A percentile compares a stretch with the other conserved stretches of the same genome.
Conservation (phyloP, 768 basidiomycete genomes). For the Plicaturopsis crispa region DNA sequence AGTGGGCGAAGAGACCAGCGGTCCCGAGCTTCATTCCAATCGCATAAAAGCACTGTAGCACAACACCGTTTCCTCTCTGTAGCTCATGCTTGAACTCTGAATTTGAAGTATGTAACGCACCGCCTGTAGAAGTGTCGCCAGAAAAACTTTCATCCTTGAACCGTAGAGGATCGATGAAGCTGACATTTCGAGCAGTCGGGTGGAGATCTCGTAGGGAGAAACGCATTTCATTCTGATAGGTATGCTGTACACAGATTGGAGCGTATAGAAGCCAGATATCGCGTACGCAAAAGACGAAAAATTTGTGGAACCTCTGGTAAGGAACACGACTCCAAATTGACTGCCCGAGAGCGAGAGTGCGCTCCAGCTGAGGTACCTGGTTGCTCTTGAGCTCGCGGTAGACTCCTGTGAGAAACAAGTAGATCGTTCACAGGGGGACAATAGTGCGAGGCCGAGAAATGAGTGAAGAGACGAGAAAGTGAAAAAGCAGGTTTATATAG, state of each 20-base stretch:
- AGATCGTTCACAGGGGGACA: slow-evolving; percentile 26
- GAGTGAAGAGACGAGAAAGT: slow-evolving; percentile 15
- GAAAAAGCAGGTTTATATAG: not conserved
- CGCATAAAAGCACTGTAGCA: too few species aligned
- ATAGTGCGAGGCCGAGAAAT: slow-evolving; percentile 30
- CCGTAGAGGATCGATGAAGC: too few species aligned
- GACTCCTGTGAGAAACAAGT: slow-evolving; percentile 26
- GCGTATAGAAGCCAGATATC: too few species aligned
- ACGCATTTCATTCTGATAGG: too few species aligned
- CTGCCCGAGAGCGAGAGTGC: slow-evolving; percentile 15
- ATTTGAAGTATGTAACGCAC: too few species aligned
- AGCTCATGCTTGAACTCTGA: too few species aligned
- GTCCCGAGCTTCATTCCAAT: slow-evolving; percentile 31
- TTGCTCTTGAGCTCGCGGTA: slow-evolving; percentile 28
- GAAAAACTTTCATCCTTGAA: too few species aligned
- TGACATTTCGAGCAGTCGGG: too few species aligned
- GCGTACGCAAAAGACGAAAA: not conserved
- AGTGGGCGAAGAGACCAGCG: slow-evolving; percentile 40
- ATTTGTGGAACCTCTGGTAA: slow-evolving; percentile 28
- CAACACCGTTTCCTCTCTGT: too few species aligned
- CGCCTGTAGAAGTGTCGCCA: too few species aligned
- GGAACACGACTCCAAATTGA: slow-evolving; percentile 25
- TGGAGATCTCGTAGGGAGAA: too few species aligned
- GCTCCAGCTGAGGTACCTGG: slow-evolving; percentile 25
- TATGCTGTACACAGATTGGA: too few species aligned